Evolutionary conservation across 768 basidiomycete species (phyloP).

Genomic region (Podaxis carcinomalis): DNA sequence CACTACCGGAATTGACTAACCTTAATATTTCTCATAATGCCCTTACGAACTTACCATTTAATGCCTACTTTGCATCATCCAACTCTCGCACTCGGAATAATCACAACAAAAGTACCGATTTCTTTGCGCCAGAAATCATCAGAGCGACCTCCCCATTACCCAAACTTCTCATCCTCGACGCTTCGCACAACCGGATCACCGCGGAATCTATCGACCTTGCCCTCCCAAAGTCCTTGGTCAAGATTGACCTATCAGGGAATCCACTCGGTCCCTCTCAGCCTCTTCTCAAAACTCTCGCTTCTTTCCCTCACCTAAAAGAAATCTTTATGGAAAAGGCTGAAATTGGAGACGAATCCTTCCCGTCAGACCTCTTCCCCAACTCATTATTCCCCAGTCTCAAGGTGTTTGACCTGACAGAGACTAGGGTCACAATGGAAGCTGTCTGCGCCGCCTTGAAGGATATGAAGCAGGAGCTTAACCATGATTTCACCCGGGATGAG

Average conservation of each 20-base stretch:
- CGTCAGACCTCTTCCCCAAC: slow-evolving; percentile 31
- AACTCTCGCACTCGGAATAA: slow-evolving; percentile 20
- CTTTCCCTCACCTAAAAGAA: slow-evolving; percentile 51
- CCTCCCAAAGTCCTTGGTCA: slow-evolving; percentile 52
- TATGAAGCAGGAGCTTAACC: slow-evolving; percentile 48
- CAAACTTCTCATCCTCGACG: slow-evolving; percentile 57
- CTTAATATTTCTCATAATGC: slow-evolving; percentile 74
- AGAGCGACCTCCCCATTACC: slow-evolving; percentile 66
- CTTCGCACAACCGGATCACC: slow-evolving; percentile 61
- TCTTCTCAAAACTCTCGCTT: slow-evolving; percentile 44
- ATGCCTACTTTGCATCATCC: slow-evolving; percentile 44
- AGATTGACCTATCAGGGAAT: slow-evolving; percentile 63
- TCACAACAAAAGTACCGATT: slow-evolving; percentile 40
- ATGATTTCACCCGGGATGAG: slow-evolving; percentile 50
- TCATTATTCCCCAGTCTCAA: slow-evolving; percentile 45
- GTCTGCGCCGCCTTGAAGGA: slow-evolving; percentile 40
- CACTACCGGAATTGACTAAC: slow-evolving; percentile 60
- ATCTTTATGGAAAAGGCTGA: slow-evolving; percentile 51
- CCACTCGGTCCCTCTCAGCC: slow-evolving; percentile 46
- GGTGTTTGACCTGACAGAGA: slow-evolving; percentile 65
- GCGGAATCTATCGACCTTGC: slow-evolving; percentile 48
- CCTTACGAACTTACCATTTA: slow-evolving; percentile 58
- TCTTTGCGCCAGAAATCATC: slow-evolving; percentile 60
- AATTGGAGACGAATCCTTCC: slow-evolving; percentile 59
- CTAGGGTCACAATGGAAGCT: slow-evolving; percentile 46